phyloP scores from a whole-genome alignment of 768 basidiomycete species.

The Botryobasidium botryosum region DNA sequence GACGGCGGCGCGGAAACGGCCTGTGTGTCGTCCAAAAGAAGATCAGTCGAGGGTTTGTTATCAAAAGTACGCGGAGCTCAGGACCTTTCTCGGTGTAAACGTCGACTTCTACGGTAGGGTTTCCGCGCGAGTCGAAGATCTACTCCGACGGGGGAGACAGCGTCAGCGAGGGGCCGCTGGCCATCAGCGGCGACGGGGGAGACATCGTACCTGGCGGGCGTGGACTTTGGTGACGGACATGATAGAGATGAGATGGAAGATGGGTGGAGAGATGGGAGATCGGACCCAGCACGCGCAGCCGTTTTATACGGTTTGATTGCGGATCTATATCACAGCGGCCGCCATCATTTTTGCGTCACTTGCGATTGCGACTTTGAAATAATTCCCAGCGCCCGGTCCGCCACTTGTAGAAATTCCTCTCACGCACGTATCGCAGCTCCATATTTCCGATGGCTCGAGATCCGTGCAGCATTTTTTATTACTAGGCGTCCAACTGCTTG shows the following conservation, averaged over 20 bases:
- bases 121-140: constrained; percentile 99
- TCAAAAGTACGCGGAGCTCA: constrained; percentile 8
- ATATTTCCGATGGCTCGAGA: too few relatives aligned
- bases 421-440: too few relatives aligned
- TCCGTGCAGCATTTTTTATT: too few relatives aligned
- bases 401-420: too few relatives aligned
- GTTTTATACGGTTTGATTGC: too few relatives aligned
- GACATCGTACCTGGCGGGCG: constrained; percentile 65
- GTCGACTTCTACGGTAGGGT: constrained; percentile 94
- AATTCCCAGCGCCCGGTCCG: too few relatives aligned
- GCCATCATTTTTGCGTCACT: too few relatives aligned
- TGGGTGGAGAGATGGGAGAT: background rate
- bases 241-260: constrained; percentile 12
- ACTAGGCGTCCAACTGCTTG: too few relatives aligned
- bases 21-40: constrained; percentile 24
- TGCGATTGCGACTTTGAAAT: too few relatives aligned
- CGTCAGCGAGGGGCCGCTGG: constrained; percentile 9
- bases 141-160: constrained; percentile 19
- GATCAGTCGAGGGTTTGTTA: background rate
- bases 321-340: too few relatives aligned
- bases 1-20: constrained; percentile 84
- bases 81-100: constrained; percentile 74
- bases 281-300: too few relatives aligned
- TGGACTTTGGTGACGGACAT: constrained; percentile 89
- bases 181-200: background rate